phyloP scores from a whole-genome alignment of 495 filamentous ascomycete genomes.

The Hypoxylon intermedium region DNA sequence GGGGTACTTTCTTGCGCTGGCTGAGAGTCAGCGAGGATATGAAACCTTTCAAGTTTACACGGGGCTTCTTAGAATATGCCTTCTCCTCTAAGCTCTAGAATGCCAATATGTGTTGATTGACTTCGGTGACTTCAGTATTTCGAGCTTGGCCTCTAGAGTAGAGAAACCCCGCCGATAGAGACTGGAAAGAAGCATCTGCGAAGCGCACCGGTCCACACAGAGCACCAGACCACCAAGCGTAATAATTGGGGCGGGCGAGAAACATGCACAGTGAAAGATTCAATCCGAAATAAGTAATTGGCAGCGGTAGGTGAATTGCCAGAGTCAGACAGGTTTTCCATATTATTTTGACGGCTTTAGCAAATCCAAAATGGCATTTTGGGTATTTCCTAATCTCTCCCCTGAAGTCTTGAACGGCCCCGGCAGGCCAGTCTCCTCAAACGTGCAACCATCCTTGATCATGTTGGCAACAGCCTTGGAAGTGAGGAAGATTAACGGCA shows the following conservation, averaged over 20 bases:
- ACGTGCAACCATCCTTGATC: slow-evolving; percentile 15
- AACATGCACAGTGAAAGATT: not conserved
- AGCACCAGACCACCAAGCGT: not conserved
- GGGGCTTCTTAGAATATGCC: too few species aligned
- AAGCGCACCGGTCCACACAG: too few species aligned
- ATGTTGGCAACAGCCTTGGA: slow-evolving; percentile 35
- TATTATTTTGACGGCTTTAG: not conserved
- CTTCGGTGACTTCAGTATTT: too few species aligned
- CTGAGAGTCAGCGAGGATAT: too few species aligned
- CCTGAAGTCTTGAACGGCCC: slow-evolving; percentile 1
- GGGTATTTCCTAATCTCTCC: not conserved
- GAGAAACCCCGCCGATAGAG: too few species aligned
- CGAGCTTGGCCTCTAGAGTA: too few species aligned
- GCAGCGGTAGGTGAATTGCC: not conserved
- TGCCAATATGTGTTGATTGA: too few species aligned
- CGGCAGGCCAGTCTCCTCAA: slow-evolving; percentile 31
- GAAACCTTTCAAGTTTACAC: too few species aligned
- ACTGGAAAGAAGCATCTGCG: too few species aligned
- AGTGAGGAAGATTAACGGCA: slow-evolving; percentile 33
- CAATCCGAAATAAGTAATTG: not conserved
- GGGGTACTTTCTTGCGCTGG: too few species aligned
- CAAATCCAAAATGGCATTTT: not conserved
- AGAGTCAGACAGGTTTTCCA: not conserved
- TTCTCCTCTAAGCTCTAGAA: too few species aligned
- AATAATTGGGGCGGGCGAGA: not conserved